A percentile compares a stretch with the other conserved stretches of the same genome.
Conservation (phyloP, 2,329 filamentous ascomycete species). For the Trichoderma gracile region DNA sequence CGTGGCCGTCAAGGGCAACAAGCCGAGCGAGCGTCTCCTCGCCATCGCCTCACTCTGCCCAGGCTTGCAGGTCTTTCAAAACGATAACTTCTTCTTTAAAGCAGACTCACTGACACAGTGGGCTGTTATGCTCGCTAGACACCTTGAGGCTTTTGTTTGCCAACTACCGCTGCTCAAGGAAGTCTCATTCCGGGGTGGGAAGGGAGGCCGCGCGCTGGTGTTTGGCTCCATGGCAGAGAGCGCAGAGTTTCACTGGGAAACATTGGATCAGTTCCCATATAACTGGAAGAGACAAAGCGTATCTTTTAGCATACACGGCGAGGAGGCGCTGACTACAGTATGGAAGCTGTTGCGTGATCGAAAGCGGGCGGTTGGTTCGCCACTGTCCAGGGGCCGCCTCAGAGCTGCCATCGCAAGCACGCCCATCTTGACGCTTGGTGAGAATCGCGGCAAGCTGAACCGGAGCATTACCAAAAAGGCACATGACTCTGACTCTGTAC, state of each 20-base stretch:
- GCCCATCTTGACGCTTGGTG: not conserved
- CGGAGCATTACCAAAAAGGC: no score
- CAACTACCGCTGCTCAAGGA: not conserved
- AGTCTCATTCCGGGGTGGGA: not conserved
- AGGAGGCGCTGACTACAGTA: not conserved
- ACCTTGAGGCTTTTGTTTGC: not conserved
- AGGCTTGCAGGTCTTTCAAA: not conserved
- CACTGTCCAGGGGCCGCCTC: not conserved
- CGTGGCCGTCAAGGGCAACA: not conserved
- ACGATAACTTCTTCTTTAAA: not conserved
- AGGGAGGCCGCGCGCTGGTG: not conserved
- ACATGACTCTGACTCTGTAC: not conserved
- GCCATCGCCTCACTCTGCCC: not conserved
- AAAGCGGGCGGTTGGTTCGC: accelerated
- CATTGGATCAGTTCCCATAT: not conserved
- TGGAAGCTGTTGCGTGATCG: not conserved
- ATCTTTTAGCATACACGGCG: not conserved
- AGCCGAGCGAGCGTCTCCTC: not conserved
- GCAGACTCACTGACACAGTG: not conserved
- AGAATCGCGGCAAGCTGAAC: not conserved
- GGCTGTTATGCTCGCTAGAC: accelerated
- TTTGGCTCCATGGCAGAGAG: not conserved
- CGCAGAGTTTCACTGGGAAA: not conserved
- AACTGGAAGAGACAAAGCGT: not conserved
- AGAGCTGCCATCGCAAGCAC: not conserved